Base-by-base conservation (phyloP, 2,329 filamentous ascomycete species). In the Hymenoscyphus linearis region DNA sequence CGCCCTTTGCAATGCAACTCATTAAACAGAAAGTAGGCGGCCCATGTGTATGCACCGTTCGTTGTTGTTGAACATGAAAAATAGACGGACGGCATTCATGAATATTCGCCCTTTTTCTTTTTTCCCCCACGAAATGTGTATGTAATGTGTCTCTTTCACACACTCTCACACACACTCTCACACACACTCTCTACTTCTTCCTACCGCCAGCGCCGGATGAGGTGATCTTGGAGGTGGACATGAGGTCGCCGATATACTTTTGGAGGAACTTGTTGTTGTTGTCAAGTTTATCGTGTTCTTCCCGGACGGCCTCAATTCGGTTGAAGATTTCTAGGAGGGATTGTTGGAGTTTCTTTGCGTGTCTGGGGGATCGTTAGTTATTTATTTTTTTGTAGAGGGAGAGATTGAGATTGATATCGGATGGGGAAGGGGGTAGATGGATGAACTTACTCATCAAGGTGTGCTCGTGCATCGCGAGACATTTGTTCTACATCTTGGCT, bases 231-330 rank as follows among this genome's bases (percentile, higher is more conserved):
- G 84, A 87, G n/a, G 86, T 89, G 68, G 91, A 90, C 85, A 96
- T 98, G 60, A 98, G 82, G 72, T 96, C 93, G 66, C 93, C 93
- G 70, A 98, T 98, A 74, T 98, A 98, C 75, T 96, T 96, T 76
- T 98, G 93, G 55, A 99, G 78, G 72, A 98, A 97, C 71, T 92
- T 93, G 81, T 99, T 99, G 75, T 97, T 93, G 75, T 84, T 95
- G 76, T 98, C 93, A 59, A 99, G 85, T 76, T 96, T 97, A 77
- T 97, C 91, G 73, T 99, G 93, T 73, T 98, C 93, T 69, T 90
- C 88, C 75, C 92, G 91, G 66, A 98, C 93, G 34, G 91, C 90
- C 73, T 99, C 95, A 74, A 98, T 96, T 57, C 92, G 89, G 76
- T 96, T 91, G 67, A 96, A 91, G 52, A 98, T 89, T 65, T 89